These are phyloP conservation scores for Paspalum vaginatum DNA, from an alignment of 176 grass and related monocot species.

Conservation along the genomic window DNA sequence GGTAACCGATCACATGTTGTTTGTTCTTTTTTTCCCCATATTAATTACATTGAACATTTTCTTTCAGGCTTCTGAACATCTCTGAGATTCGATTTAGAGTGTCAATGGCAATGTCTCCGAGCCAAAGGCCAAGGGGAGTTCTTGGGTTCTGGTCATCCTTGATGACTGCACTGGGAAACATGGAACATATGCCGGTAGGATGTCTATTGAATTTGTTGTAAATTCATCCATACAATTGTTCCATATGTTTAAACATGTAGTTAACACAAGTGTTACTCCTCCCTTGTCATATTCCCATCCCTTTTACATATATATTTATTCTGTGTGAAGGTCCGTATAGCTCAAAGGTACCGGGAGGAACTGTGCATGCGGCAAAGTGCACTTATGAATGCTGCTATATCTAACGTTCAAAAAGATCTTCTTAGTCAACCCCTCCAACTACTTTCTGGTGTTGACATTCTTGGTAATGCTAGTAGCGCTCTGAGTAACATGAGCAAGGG, in stretches of 20 bases:
- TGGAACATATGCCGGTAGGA: conserved; percentile 98
- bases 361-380: conserved; percentile 96
- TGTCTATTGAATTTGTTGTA: conserved; percentile 17
- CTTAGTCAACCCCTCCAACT: conserved; percentile 95
- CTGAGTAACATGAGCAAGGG: conserved; percentile 99
- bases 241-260: background rate
- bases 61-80: conserved; percentile 78
- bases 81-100: conserved; percentile 96
- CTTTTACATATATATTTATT: background rate
- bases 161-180: conserved; percentile 98
- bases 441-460: conserved; percentile 98
- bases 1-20: conserved; percentile 8
- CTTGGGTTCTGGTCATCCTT: conserved; percentile 99
- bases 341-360: conserved; percentile 81
- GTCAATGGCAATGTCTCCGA: conserved; percentile 96
- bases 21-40: conserved; percentile 14
- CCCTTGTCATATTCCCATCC: background rate
- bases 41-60: conserved; percentile 33
- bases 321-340: conserved; percentile 72
- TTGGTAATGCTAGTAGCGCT: conserved; percentile 98
- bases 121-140: conserved; percentile 93
- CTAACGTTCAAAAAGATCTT: conserved; percentile 95
- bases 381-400: conserved; percentile 69
- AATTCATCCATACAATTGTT: conserved; percentile 17
- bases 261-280: background rate